Conservation (phyloP, 345 rosid genomes). For the Moricandia moricandioides region DNA sequence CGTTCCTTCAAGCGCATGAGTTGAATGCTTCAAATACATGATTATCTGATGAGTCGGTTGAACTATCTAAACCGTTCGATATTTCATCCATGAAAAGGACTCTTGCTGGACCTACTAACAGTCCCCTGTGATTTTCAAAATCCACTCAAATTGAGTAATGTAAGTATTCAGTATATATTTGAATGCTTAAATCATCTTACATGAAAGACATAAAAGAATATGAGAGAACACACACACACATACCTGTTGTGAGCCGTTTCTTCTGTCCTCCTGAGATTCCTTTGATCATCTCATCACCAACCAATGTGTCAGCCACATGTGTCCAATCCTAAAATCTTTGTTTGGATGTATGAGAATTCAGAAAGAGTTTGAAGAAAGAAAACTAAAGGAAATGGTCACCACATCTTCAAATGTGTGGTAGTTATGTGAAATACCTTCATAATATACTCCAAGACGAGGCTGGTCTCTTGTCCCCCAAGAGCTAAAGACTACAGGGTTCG, state of each 20-base stretch:
- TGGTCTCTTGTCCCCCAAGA: slow-evolving; percentile 81
- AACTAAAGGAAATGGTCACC: background rate
- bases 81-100: slow-evolving; percentile 98
- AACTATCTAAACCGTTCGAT: slow-evolving; percentile 94
- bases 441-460: slow-evolving; percentile 81
- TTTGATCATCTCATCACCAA: slow-evolving; percentile 98
- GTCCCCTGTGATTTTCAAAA: slow-evolving; percentile 58
- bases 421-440: slow-evolving; percentile 69
- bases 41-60: slow-evolving; percentile 94
- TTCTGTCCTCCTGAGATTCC: slow-evolving; percentile 99
- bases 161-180: background rate
- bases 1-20: slow-evolving; percentile 81
- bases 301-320: slow-evolving; percentile 87
- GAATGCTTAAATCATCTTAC: background rate
- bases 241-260: slow-evolving; percentile 97
- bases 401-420: background rate
- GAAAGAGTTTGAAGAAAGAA: slow-evolving; percentile 24
- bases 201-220: background rate
- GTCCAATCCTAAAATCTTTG: slow-evolving; percentile 99
- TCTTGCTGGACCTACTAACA: slow-evolving; percentile 93
- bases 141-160: slow-evolving; percentile 27
- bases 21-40: slow-evolving; percentile 82
- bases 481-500: slow-evolving; percentile 63
- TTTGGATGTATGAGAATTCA: slow-evolving; percentile 55
- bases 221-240: slow-evolving; percentile 34